A percentile compares a stretch with the other conserved stretches of the same genome.
Evolutionary conservation across 2,329 filamentous ascomycete genomes (phyloP).

Genomic region (Mycocentrospora acerina): DNA sequence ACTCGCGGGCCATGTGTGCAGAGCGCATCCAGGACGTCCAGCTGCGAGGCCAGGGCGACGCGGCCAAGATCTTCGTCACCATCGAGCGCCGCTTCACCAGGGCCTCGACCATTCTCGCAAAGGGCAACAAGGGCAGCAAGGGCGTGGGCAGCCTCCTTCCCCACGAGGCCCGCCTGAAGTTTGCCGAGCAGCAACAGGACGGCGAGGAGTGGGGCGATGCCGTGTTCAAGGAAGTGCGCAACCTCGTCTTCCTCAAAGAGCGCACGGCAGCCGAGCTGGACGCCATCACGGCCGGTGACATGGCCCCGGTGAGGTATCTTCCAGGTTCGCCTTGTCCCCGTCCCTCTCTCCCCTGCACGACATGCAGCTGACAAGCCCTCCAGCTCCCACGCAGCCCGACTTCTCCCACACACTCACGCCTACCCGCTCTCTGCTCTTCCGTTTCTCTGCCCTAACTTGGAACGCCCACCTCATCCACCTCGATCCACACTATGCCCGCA

Average conservation of each 20-base stretch:
- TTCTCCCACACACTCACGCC: slow-evolving; percentile 65
- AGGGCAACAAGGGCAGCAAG: no score
- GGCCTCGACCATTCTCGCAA: no score
- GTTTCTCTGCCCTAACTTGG: slow-evolving; percentile 82
- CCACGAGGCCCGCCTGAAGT: background rate
- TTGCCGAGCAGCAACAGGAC: slow-evolving; percentile 7
- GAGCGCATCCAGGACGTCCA: slow-evolving; percentile 52
- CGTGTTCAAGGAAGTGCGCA: slow-evolving; percentile 59
- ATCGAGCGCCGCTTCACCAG: slow-evolving; percentile 57
- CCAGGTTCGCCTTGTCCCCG: slow-evolving; percentile 5
- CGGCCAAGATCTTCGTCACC: slow-evolving; percentile 59
- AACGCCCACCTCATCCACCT: slow-evolving; percentile 93
- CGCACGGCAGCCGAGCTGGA: slow-evolving; percentile 44
- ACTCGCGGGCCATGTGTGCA: slow-evolving; percentile 28
- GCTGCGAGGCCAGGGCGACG: slow-evolving; percentile 52
- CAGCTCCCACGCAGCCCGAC: slow-evolving; percentile 54
- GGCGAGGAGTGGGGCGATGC: slow-evolving; percentile 31
- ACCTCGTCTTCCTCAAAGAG: slow-evolving; percentile 64
- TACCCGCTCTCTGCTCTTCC: slow-evolving; percentile 73
- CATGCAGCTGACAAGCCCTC: slow-evolving; percentile 14
- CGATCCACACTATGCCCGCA: slow-evolving; percentile 68
- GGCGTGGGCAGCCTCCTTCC: no score
- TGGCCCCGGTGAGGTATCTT: slow-evolving; percentile 40
- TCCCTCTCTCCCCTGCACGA: background rate
- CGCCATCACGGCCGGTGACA: slow-evolving; percentile 27